These are phyloP conservation scores for Trichothecium sympodiale DNA, from an alignment of 2,329 filamentous ascomycete species.

Conservation along the genomic window DNA sequence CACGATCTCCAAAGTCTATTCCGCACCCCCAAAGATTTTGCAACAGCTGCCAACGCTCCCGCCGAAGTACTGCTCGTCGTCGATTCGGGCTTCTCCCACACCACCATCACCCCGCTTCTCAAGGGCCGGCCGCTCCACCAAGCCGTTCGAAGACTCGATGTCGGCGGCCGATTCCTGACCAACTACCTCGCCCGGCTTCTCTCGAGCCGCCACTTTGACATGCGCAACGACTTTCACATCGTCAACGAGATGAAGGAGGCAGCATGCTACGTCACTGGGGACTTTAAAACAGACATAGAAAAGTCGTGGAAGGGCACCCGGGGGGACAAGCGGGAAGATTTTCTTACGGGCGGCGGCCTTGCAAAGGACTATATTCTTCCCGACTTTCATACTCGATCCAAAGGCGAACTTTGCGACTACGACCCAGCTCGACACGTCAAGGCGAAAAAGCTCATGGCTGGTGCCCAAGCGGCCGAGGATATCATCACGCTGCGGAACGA, in stretches of 20 bases:
- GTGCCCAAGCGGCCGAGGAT: slow-evolving; percentile 51
- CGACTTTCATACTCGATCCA: slow-evolving; percentile 51
- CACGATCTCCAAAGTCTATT: slow-evolving; percentile 64
- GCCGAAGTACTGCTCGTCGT: slow-evolving; percentile 79
- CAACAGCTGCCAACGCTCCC: slow-evolving; percentile 34
- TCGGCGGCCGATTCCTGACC: slow-evolving; percentile 87
- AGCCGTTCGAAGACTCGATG: slow-evolving; percentile 73
- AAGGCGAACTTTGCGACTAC: slow-evolving; percentile 67
- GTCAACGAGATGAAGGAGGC: slow-evolving; percentile 95
- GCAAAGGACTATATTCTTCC: slow-evolving; percentile 89
- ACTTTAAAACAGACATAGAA: slow-evolving; percentile 72
- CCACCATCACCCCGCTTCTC: slow-evolving; percentile 78
- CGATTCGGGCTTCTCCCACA: slow-evolving; percentile 88
- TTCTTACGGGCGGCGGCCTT: slow-evolving; percentile 44
- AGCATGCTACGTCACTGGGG: slow-evolving; percentile 68
- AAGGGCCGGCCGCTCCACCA: slow-evolving; percentile 69
- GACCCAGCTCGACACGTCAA: slow-evolving; percentile 54
- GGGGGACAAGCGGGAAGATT: slow-evolving; percentile 41
- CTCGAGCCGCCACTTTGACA: slow-evolving; percentile 85
- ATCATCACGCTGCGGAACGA: slow-evolving; percentile 83
- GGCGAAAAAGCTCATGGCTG: slow-evolving; percentile 31
- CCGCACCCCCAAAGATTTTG: slow-evolving; percentile 41
- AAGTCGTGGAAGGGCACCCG: slow-evolving; percentile 70
- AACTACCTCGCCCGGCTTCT: slow-evolving; percentile 87
- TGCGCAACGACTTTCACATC: slow-evolving; percentile 86